These are phyloP conservation scores for Phlebiopsis gigantea DNA, from an alignment of 768 basidiomycete genomes.

Conservation along the genomic window DNA sequence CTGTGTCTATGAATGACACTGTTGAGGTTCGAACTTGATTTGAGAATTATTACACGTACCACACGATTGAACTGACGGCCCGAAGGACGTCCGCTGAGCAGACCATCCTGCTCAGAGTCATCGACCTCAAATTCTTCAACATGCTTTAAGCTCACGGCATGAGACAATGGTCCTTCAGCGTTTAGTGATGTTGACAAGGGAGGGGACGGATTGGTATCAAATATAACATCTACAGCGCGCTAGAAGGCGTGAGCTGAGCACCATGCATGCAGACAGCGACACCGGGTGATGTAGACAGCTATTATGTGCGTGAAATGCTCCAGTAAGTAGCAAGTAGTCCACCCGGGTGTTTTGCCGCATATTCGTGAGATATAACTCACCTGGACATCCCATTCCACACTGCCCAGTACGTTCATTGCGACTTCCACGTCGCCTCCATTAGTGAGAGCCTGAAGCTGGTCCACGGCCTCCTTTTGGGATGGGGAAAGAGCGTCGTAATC, in stretches of 20 bases:
- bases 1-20: not conserved
- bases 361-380: conserved; percentile 29
- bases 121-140: conserved; percentile 46
- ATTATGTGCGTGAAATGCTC: no score
- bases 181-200: conserved; percentile 7
- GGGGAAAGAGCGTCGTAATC: conserved; percentile 21
- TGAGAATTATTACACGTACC: conserved; percentile 9
- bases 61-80: conserved; percentile 21
- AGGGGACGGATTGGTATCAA: conserved; percentile 30
- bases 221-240: conserved; percentile 58
- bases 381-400: conserved; percentile 69
- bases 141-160: conserved; percentile 13
- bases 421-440: conserved; percentile 57
- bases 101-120: conserved; percentile 39
- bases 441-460: conserved; percentile 53
- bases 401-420: conserved; percentile 52
- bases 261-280: not conserved
- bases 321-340: no score
- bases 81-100: conserved; percentile 14
- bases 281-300: not conserved
- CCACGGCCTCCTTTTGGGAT: conserved; percentile 23
- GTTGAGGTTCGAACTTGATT: not conserved
- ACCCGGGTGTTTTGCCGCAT: not conserved
- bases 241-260: conserved; percentile 18
- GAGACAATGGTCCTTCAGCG: conserved; percentile 16